phyloP scores from a whole-genome alignment of 2,329 filamentous ascomycete species.

The Colletotrichum abscissum region DNA sequence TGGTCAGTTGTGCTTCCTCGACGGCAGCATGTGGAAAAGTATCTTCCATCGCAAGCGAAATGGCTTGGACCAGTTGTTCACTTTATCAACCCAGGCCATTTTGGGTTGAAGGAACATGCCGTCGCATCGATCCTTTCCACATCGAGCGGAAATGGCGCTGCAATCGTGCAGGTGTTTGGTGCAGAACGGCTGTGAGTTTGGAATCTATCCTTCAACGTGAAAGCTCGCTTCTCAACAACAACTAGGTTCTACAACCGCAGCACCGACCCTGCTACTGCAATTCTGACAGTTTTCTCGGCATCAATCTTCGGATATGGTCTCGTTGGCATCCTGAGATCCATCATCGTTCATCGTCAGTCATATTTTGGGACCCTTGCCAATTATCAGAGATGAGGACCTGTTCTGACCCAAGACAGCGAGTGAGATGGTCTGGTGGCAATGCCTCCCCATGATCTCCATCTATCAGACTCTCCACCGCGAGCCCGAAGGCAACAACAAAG shows the following conservation, averaged over 20 bases:
- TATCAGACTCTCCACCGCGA: slow-evolving; percentile 33
- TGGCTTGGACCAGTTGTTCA: slow-evolving; percentile 31
- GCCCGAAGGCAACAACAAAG: slow-evolving; percentile 17
- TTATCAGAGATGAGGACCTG: neutral
- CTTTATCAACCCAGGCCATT: slow-evolving; percentile 33
- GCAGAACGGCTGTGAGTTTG: slow-evolving; percentile 26
- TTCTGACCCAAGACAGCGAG: slow-evolving; percentile 4
- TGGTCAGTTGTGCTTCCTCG: slow-evolving; percentile 33
- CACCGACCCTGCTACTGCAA: slow-evolving; percentile 29
- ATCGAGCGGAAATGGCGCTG: slow-evolving; percentile 31
- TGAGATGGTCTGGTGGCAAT: slow-evolving; percentile 35
- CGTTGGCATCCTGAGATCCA: slow-evolving; percentile 20
- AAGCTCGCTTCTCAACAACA: too few relatives aligned
- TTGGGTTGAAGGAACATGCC: slow-evolving; percentile 33
- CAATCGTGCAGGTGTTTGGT: slow-evolving; percentile 30
- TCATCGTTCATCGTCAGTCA: slow-evolving; percentile 30
- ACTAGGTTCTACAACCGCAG: slow-evolving; percentile 27
- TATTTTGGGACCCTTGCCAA: neutral
- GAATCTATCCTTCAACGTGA: too few relatives aligned
- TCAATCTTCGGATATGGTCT: slow-evolving; percentile 30
- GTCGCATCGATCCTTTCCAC: slow-evolving; percentile 33
- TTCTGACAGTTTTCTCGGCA: slow-evolving; percentile 31
- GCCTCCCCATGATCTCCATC: slow-evolving; percentile 33
- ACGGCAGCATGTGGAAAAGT: slow-evolving; percentile 31
- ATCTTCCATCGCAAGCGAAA: slow-evolving; percentile 27